Percentiles rank a stretch among this genome's conserved stretches.
phyloP scores from a whole-genome alignment of 1,284 basidiomycete genomes.

The Ceratobasidium theobromae region DNA sequence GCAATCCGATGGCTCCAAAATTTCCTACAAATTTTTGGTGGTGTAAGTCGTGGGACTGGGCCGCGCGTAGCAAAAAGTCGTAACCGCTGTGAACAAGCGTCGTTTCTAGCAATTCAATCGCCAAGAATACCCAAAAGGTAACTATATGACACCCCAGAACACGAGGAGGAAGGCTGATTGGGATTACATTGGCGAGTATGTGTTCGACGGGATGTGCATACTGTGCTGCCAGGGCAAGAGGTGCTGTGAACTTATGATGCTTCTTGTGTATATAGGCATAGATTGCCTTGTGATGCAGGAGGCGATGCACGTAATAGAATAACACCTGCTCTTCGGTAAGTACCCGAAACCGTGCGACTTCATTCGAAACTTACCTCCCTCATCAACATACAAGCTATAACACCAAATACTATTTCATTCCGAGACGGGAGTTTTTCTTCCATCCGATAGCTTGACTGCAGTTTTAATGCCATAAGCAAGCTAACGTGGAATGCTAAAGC shows the following conservation, averaged over 20 bases:
- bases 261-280: constrained; percentile 35
- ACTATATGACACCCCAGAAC: constrained; percentile 31
- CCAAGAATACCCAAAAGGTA: constrained; percentile 35
- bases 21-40: constrained; percentile 33
- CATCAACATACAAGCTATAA: constrained; percentile 10
- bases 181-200: constrained; percentile 33
- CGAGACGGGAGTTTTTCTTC: constrained; percentile 19
- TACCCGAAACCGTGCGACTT: not conserved
- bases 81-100: constrained; percentile 34
- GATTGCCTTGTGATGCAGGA: constrained; percentile 30
- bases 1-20: constrained; percentile 32
- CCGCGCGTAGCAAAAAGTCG: constrained; percentile 32
- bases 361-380: not conserved
- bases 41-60: constrained; percentile 33
- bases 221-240: constrained; percentile 35
- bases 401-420: not conserved
- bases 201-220: constrained; percentile 37
- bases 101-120: constrained; percentile 33
- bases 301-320: constrained; percentile 35
- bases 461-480: not conserved
- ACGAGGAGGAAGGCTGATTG: constrained; percentile 30
- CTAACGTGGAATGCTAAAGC: not conserved
- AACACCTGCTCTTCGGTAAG: constrained; percentile 1
- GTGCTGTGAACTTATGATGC: constrained; percentile 37
- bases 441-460: not conserved